Evolutionary conservation across 495 filamentous ascomycete species (phyloP).

Genomic region (Bryoglossum gracile): DNA sequence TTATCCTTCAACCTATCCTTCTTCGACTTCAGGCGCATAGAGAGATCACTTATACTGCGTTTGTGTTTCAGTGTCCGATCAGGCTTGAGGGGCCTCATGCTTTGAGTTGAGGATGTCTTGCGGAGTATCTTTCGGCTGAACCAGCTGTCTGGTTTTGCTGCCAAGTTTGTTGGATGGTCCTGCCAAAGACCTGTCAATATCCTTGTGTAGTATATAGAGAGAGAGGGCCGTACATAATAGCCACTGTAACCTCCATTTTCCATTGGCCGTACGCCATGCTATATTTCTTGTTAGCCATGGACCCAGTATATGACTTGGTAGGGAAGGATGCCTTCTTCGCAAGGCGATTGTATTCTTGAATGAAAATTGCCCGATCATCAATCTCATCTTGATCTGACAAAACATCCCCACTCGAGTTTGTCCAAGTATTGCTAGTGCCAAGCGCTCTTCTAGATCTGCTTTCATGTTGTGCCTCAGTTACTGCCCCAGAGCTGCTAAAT

Average conservation of each 20-base stretch:
- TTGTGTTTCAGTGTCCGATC: constrained; percentile 31
- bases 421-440: constrained; percentile 24
- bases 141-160: constrained; percentile 24
- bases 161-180: too few species aligned
- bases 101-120: constrained; percentile 25
- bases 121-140: constrained; percentile 28
- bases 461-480: background rate
- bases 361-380: constrained; percentile 32
- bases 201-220: too few species aligned
- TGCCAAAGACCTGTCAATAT: too few species aligned
- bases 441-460: background rate
- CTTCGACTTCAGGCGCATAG: constrained; percentile 40
- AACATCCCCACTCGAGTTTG: constrained; percentile 14
- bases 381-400: constrained; percentile 34
- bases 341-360: constrained; percentile 48
- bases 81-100: constrained; percentile 24
- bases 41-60: constrained; percentile 44
- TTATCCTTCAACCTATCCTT: constrained; percentile 54
- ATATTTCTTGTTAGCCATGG: too few species aligned
- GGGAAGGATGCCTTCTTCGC: constrained; percentile 45
- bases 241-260: constrained; percentile 1
- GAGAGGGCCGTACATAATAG: background rate
- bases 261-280: constrained; percentile 23
- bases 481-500: background rate
- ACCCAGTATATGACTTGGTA: too few species aligned